Conservation (phyloP, 2,329 filamentous ascomycete species). For the Fusarium stilboides region DNA sequence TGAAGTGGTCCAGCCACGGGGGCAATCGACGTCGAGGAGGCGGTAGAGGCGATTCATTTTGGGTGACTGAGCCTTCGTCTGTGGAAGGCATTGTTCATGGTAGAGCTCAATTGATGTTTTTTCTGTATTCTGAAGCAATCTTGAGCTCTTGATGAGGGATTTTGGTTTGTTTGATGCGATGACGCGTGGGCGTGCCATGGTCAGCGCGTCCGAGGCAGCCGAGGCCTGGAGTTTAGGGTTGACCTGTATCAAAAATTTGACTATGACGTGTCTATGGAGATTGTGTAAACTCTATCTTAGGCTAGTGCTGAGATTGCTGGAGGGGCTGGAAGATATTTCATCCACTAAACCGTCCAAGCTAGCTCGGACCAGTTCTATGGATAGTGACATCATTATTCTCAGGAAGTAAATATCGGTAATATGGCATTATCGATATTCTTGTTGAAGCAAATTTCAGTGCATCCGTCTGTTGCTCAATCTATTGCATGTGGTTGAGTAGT, state of each 20-base stretch:
- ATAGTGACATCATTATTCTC: neutral
- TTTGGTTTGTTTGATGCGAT: neutral
- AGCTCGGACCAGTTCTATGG: no score
- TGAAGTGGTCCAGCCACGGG: slow-evolving; percentile 62
- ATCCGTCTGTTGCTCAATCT: no score
- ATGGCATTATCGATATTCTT: no score
- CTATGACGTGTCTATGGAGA: slow-evolving; percentile 25
- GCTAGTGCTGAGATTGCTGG: neutral
- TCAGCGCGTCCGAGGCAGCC: neutral
- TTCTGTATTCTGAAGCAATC: neutral
- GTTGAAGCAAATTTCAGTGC: no score
- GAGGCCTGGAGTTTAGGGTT: slow-evolving; percentile 1
- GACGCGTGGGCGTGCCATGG: neutral
- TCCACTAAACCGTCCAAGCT: neutral
- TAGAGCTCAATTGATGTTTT: neutral
- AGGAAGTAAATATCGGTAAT: neutral
- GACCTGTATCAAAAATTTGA: neutral
- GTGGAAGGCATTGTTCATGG: slow-evolving; percentile 9
- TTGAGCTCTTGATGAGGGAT: neutral
- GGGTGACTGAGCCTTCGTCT: slow-evolving; percentile 8
- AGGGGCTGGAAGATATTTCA: neutral
- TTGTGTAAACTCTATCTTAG: neutral
- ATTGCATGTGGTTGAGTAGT: no score
- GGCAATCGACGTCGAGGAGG: slow-evolving; percentile 39
- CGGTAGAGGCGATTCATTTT: neutral